Percentiles rank a stretch among this genome's conserved stretches.
phyloP scores from a whole-genome alignment of 768 basidiomycete genomes.

The Suillus occidentalis region DNA sequence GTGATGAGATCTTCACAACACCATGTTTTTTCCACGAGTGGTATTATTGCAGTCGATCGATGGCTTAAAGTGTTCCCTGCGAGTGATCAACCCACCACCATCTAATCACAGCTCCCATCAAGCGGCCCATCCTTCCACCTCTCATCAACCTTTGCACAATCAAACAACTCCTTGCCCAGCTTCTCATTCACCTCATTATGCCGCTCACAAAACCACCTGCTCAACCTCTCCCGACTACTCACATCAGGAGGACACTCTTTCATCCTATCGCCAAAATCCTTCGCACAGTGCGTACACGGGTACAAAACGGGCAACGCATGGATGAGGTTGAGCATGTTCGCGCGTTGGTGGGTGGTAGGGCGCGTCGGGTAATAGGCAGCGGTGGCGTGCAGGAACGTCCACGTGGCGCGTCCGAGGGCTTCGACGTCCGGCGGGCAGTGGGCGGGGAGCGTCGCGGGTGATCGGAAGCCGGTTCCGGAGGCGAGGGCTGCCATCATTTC shows the following conservation, averaged over 20 bases:
- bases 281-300: slow-evolving; percentile 85
- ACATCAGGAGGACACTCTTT: slow-evolving; percentile 73
- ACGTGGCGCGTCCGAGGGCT: slow-evolving; percentile 86
- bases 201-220: slow-evolving; percentile 85
- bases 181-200: slow-evolving; percentile 92
- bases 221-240: slow-evolving; percentile 63
- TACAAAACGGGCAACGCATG: slow-evolving; percentile 80
- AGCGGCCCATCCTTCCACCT: slow-evolving; percentile 90
- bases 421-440: slow-evolving; percentile 92
- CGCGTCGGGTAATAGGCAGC: slow-evolving; percentile 93
- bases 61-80: background rate
- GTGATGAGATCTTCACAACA: background rate
- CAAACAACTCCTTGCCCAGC: slow-evolving; percentile 81
- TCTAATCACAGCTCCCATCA: slow-evolving; percentile 86
- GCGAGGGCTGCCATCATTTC: slow-evolving; percentile 36
- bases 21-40: background rate
- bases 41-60: background rate
- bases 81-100: too few species aligned
- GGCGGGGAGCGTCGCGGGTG: slow-evolving; percentile 42
- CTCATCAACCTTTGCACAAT: slow-evolving; percentile 80
- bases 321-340: slow-evolving; percentile 82
- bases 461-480: slow-evolving; percentile 27
- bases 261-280: slow-evolving; percentile 76
- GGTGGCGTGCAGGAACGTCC: slow-evolving; percentile 95
- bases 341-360: slow-evolving; percentile 72